Conservation (phyloP, 2,329 filamentous ascomycete genomes). For the Nemania sp. region DNA sequence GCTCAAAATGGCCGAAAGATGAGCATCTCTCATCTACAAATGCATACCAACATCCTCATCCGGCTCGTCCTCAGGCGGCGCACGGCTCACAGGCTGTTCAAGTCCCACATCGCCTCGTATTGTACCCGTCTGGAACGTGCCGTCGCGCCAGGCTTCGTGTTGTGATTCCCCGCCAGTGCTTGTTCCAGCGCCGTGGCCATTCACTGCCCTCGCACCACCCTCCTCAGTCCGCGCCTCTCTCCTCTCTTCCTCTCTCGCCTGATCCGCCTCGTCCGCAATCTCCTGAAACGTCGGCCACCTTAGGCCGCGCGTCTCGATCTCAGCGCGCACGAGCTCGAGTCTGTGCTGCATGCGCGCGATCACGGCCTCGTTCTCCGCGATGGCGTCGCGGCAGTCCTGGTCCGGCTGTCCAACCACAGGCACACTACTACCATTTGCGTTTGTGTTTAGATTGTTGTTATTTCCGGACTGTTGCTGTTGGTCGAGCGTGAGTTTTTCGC, state of each 20-base stretch:
- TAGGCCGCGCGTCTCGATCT: conserved; percentile 63
- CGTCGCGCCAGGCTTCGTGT: conserved; percentile 61
- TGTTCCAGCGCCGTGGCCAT: conserved; percentile 29
- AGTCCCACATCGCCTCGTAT: conserved; percentile 62
- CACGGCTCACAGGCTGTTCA: conserved; percentile 56
- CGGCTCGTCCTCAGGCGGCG: conserved; percentile 51
- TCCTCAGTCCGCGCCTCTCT: background rate
- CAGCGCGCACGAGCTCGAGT: conserved; percentile 63
- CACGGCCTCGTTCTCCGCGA: conserved; percentile 70
- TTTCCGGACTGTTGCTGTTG: too few species aligned
- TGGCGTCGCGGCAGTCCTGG: conserved; percentile 72
- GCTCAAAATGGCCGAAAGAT: background rate
- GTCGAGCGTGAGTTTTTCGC: conserved; percentile 42
- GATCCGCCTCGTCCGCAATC: conserved; percentile 44
- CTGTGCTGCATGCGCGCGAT: conserved; percentile 69
- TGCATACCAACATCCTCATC: conserved; percentile 62
- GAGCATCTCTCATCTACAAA: conserved; percentile 45
- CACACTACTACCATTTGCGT: conserved; percentile 19
- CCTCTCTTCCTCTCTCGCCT: conserved; percentile 7
- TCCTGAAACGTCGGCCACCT: conserved; percentile 61
- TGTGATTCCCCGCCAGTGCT: conserved; percentile 13
- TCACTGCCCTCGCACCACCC: conserved; percentile 30
- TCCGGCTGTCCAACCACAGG: conserved; percentile 52
- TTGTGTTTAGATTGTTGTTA: too few species aligned
- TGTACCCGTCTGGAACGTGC: conserved; percentile 64